Base-by-base conservation (phyloP, 176 grass and related monocot species). In the Pontederia paniculata region DNA sequence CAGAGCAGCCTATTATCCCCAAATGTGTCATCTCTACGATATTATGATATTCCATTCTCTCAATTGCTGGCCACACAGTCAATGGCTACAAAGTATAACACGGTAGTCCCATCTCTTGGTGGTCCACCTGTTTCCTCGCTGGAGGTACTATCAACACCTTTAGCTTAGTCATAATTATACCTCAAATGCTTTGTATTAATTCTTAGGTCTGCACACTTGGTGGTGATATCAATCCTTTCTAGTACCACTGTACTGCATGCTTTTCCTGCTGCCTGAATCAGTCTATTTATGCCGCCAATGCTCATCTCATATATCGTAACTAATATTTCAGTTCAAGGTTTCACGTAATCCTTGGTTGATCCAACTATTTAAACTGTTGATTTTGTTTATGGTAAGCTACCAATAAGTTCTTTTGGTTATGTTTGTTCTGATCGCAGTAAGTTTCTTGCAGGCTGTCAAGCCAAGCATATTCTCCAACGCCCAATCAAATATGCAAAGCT, bases 21-120 rank as follows among this genome's bases (percentile, higher is more conserved):
- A 73, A 84, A 77, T 60, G 70, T 67, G 56, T 55, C 65, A 59
- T 70, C 71, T 69, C 77, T 89, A 71, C 93, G 78, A 12, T 87
- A 91, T 61, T 88, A 88, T 72, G 80, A 93, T 55, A 74, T 85
- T 17, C 42, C 62, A 65, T 77, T 98, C 57, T 72, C 77, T 10
- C 80, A 82, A 44, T 82, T 93, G 56, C 70, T 93, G 22, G 60
- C 70, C 48, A 73, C 61, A 60, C 86, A 90, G 48, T 67, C 83
- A 66, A 76, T 85, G 77, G 68, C 86, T 48, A 74, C 80, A 52
- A 93, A 83, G 74, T 98, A 98, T 81, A 82, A 76, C 50, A 41
- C 78, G 21, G 62, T 70, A 67, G 78, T 76, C 52, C 64, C 87
- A 74, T 73, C 83, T 50, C 88, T 78, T 68, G 81, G 83, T 67